Evolutionary conservation across 2,329 filamentous ascomycete genomes (phyloP).

Genomic region (Cladorrhinum sp.): DNA sequence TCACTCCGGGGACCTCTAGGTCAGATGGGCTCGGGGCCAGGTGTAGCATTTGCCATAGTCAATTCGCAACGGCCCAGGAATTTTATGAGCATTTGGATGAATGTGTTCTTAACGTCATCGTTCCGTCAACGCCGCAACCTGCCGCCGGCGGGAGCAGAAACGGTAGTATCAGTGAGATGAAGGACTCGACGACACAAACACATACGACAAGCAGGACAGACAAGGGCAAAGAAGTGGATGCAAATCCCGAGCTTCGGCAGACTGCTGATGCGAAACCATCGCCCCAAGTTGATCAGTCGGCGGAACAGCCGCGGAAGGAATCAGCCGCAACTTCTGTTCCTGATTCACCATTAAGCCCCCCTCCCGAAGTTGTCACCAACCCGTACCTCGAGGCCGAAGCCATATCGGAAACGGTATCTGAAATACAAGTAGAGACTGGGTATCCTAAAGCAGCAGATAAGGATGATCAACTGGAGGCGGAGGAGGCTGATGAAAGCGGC

Average conservation of each 20-base stretch:
- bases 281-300: not conserved
- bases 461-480: constrained; percentile 20
- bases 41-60: constrained; percentile 82
- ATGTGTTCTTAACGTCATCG: constrained; percentile 58
- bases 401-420: constrained; percentile 7
- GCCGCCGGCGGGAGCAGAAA: constrained; percentile 23
- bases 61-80: constrained; percentile 83
- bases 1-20: constrained; percentile 28
- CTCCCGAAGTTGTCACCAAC: not conserved
- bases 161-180: constrained; percentile 20
- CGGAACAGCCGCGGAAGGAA: not conserved
- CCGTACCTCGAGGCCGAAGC: not conserved
- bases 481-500: constrained; percentile 2
- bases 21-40: constrained; percentile 57
- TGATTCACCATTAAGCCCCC: not conserved
- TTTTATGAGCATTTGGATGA: constrained; percentile 93
- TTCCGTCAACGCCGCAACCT: constrained; percentile 42
- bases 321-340: not conserved
- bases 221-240: constrained; percentile 26
- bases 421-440: constrained; percentile 16
- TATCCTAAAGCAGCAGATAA: not conserved
- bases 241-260: constrained; percentile 13
- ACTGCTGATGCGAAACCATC: not conserved
- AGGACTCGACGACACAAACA: constrained; percentile 28
- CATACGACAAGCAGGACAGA: constrained; percentile 29